phyloP scores from a whole-genome alignment of 2,329 filamentous ascomycete species.

The Exophiala lecanii-corni region DNA sequence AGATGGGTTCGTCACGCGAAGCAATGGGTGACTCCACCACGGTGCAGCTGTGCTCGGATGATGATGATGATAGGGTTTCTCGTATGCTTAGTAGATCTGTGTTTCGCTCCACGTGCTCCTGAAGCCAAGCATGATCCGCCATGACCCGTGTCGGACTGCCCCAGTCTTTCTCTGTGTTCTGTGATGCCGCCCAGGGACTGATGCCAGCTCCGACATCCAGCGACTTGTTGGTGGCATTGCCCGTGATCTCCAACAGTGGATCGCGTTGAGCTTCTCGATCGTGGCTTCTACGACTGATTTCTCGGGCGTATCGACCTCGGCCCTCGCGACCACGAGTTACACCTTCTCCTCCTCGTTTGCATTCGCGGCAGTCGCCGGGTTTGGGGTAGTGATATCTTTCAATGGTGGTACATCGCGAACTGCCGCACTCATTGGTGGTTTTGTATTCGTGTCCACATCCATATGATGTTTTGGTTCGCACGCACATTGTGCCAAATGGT shows the following conservation, averaged over 20 bases:
- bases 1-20: conserved; percentile 2
- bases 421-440: conserved; percentile 19
- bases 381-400: conserved; percentile 21
- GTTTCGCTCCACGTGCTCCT: conserved; percentile 24
- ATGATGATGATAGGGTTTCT: conserved; percentile 12
- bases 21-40: conserved; percentile 5
- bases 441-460: conserved; percentile 26
- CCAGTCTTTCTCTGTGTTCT: conserved; percentile 24
- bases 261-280: not conserved
- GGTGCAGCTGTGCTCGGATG: conserved; percentile 10
- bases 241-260: conserved; percentile 3
- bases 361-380: conserved; percentile 22
- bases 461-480: conserved; percentile 26
- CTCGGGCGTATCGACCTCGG: conserved; percentile 23
- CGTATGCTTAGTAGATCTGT: conserved; percentile 20
- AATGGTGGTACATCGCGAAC: conserved; percentile 15
- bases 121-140: conserved; percentile 24
- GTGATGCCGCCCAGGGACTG: conserved; percentile 17
- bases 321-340: conserved; percentile 25
- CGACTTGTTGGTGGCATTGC: conserved; percentile 3
- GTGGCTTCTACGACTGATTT: conserved; percentile 10
- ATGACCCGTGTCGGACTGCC: conserved; percentile 20
- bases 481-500: conserved; percentile 21
- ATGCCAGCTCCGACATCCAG: conserved; percentile 12
- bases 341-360: conserved; percentile 21